Evolutionary conservation across 768 basidiomycete genomes (phyloP).

Genomic region (Leccinum longicurvipes): DNA sequence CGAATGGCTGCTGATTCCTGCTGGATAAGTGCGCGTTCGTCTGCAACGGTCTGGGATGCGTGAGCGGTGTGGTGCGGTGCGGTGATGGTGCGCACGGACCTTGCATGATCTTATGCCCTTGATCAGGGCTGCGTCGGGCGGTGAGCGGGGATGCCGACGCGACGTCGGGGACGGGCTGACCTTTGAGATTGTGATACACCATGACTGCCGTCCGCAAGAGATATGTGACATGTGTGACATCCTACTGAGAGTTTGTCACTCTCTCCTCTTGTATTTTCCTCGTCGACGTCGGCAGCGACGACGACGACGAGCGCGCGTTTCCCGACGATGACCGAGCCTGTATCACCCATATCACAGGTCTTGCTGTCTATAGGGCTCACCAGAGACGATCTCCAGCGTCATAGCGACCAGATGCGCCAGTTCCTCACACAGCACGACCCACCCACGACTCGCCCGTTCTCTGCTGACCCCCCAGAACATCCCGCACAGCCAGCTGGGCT

Average conservation of each 20-base stretch:
- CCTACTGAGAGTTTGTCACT: not conserved
- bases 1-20: too few relatives aligned
- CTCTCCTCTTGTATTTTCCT: conserved; percentile 9
- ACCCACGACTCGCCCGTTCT: conserved; percentile 43
- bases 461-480: conserved; percentile 31
- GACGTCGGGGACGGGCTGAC: conserved; percentile 35
- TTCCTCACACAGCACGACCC: conserved; percentile 60
- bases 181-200: conserved; percentile 87
- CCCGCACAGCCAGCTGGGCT: conserved; percentile 35
- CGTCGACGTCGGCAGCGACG: conserved; percentile 22
- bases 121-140: conserved; percentile 70
- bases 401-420: conserved; percentile 77
- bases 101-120: conserved; percentile 98
- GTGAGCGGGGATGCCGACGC: conserved; percentile 19
- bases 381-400: conserved; percentile 67
- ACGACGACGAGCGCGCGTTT: conserved; percentile 7
- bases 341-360: conserved; percentile 72
- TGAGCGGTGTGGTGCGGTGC: conserved; percentile 17
- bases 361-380: conserved; percentile 72
- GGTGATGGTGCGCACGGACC: conserved; percentile 42
- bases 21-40: too few relatives aligned
- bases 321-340: conserved; percentile 17
- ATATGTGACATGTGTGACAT: conserved; percentile 25
- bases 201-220: conserved; percentile 35
- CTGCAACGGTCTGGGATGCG: too few relatives aligned